A percentile compares a stretch with the other conserved stretches of the same genome.
Evolutionary conservation across 768 basidiomycete species (phyloP).

Genomic region (Candolleomyces eurysporus): DNA sequence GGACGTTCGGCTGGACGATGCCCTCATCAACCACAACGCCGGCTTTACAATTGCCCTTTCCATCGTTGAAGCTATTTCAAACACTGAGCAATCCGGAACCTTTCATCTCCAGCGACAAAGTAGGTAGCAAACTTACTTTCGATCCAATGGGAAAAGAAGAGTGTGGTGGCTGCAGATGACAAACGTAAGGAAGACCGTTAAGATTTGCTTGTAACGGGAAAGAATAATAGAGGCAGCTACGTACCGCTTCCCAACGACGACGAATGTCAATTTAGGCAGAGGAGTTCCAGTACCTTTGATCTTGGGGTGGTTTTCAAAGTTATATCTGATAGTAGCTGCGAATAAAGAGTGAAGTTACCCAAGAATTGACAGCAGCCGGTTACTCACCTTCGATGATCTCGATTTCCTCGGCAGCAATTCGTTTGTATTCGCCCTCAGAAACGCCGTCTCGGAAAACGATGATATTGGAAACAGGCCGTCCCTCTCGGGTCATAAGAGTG

Average conservation of each 20-base stretch:
- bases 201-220: too few species aligned
- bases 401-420: constrained; percentile 42
- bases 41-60: constrained; percentile 49
- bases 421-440: constrained; percentile 39
- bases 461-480: constrained; percentile 23
- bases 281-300: not conserved
- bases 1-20: constrained; percentile 43
- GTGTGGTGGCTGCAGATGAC: constrained; percentile 23
- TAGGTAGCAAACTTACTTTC: not conserved
- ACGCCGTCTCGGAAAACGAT: constrained; percentile 51
- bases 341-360: too few species aligned
- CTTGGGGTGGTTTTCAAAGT: too few species aligned
- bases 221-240: too few species aligned
- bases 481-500: constrained; percentile 12
- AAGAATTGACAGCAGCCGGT: not conserved
- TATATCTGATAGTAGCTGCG: too few species aligned
- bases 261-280: constrained; percentile 37
- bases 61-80: constrained; percentile 16
- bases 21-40: constrained; percentile 44
- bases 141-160: constrained; percentile 20
- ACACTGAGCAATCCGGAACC: not conserved
- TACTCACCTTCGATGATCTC: constrained; percentile 38
- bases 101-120: too few species aligned
- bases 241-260: constrained; percentile 67
- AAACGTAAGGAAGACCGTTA: too few species aligned